Evolutionary conservation across 2,329 filamentous ascomycete genomes (phyloP), one percentile per base, ranked within the genome.

Genomic region (Talaromyces atroroseus): DNA sequence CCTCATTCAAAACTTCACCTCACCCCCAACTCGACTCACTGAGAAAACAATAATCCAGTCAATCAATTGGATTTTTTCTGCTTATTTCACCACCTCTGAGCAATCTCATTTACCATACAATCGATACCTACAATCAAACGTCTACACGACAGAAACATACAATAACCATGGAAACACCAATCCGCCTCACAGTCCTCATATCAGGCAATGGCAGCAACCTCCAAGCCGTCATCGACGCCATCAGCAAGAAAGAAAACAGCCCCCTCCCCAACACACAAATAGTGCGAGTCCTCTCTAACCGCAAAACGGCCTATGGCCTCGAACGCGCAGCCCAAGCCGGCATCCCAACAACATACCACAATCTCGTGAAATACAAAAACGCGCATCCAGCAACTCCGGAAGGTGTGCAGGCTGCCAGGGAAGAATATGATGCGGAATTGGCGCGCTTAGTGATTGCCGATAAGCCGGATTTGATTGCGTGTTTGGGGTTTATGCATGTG

Each of bases 401-500:
- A 38, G 74, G 76, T 5, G 68, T 77, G 6, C 68, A 74, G 58
- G 64, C 68, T 44, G 86, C 84, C 1, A 82, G 90, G 23, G 75
- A 80, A 48, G 78, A 78, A 54, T 95, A 94, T 71, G 90, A 95
- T 68, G 81, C 83, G 14, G 88, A 89, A 45, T 77, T 95, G 60
- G 88, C 89, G 0, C 71, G 80, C 44, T 78, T 86, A 58, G 80
- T 95, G 52, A 76, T 92, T 23, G 69, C 73, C 4, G 81, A 87
- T 60, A 73, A 73, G 57, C 90, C 90, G 0, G 82, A 92, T 54
- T 72, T 95, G 54, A 83, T 95, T 49, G 86, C 94, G 8, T 88
- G 91, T 62, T 86, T 89, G 3, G 90, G 91, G 2, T 95, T 89
- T 81, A 95, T 95, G 90, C 86, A 94, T 69, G 86, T 95, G 57